These are phyloP conservation scores for Aspergillus pseudotamarii DNA, from an alignment of 2,329 filamentous ascomycete species.

Conservation along the genomic window DNA sequence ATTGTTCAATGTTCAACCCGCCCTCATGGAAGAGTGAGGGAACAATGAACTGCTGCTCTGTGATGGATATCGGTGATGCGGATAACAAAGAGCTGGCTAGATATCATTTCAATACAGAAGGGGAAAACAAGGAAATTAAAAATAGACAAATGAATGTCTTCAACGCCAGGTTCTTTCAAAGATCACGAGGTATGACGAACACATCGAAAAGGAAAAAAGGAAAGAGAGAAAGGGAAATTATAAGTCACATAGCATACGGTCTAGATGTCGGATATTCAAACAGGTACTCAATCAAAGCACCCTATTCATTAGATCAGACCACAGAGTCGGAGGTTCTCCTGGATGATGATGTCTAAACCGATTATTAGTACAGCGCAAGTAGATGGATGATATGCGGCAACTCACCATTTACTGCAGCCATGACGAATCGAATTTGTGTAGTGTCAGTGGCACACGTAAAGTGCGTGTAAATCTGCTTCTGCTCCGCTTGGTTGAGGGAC, in stretches of 20 bases:
- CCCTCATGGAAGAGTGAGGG: conserved; percentile 18
- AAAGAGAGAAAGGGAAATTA: conserved; percentile 19
- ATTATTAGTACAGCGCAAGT: conserved; percentile 16
- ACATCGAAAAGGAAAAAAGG: conserved; percentile 20
- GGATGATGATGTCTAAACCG: conserved; percentile 92
- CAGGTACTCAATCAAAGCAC: conserved; percentile 28
- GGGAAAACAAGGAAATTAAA: conserved; percentile 24
- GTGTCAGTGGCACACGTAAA: conserved; percentile 99
- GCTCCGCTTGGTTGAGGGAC: conserved; percentile 97
- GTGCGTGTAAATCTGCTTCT: conserved; percentile 99
- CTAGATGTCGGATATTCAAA: conserved; percentile 34
- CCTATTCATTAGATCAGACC: conserved; percentile 78
- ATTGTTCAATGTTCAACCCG: conserved; percentile 15
- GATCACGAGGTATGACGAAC: conserved; percentile 32
- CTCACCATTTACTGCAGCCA: conserved; percentile 98
- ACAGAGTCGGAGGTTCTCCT: conserved; percentile 96
- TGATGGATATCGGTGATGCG: conserved; percentile 30
- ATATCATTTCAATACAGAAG: conserved; percentile 32
- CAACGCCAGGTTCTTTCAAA: conserved; percentile 37
- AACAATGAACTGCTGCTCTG: conserved; percentile 26
- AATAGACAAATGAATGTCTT: conserved; percentile 35
- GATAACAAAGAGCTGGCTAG: conserved; percentile 30
- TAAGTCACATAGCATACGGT: conserved; percentile 37
- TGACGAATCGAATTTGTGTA: conserved; percentile 98
- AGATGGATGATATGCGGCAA: conserved; percentile 12